A percentile compares a stretch with the other conserved stretches of the same genome.
Evolutionary conservation across 768 basidiomycete species (phyloP).

Genomic region (Trametes cubensis): DNA sequence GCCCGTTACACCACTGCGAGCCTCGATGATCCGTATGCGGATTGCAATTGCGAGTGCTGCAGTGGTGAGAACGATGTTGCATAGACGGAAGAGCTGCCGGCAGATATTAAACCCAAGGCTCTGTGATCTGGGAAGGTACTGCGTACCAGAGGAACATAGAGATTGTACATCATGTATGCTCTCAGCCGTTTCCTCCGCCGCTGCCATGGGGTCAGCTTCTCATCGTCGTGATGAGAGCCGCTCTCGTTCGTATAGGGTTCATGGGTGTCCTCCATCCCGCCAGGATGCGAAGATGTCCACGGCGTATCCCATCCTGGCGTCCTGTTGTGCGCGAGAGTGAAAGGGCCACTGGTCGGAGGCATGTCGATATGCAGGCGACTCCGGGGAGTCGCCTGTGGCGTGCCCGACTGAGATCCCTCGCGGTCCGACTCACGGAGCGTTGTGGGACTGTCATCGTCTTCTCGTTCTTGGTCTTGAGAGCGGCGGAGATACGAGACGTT

Average conservation of each 20-base stretch:
- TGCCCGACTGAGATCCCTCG: constrained; percentile 6
- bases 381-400: constrained; percentile 8
- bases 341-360: constrained; percentile 41
- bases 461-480: constrained; percentile 35
- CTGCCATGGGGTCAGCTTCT: constrained; percentile 33
- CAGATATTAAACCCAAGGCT: constrained; percentile 18
- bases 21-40: constrained; percentile 66
- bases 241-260: constrained; percentile 2
- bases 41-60: constrained; percentile 80
- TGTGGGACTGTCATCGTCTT: constrained; percentile 22
- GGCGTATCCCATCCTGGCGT: constrained; percentile 73
- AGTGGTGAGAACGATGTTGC: constrained; percentile 82
- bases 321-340: constrained; percentile 55
- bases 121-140: background rate
- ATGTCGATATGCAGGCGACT: constrained; percentile 35
- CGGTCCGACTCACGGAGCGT: constrained; percentile 15
- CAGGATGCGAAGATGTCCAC: constrained; percentile 54
- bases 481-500: constrained; percentile 39
- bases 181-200: constrained; percentile 54
- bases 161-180: constrained; percentile 69
- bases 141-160: constrained; percentile 78
- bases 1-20: constrained; percentile 54
- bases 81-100: constrained; percentile 75
- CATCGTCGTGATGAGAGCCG: constrained; percentile 24
- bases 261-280: constrained; percentile 2